Percentiles rank a stretch among this genome's conserved stretches.
Conservation (phyloP, 441 rosid genomes). For the Gossypium aridum region DNA sequence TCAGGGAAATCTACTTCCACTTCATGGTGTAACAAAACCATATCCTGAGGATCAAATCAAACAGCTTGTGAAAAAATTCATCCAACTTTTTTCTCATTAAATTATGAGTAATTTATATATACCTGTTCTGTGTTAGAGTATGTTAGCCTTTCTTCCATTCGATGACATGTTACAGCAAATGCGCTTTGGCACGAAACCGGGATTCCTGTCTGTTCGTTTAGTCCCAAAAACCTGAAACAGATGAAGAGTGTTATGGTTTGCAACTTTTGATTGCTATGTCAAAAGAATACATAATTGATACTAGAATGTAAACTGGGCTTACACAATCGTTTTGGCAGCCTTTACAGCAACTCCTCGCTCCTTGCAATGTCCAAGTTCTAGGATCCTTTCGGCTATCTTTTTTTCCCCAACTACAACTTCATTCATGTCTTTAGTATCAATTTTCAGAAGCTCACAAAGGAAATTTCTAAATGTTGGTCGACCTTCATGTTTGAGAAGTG, state of each 20-base stretch:
- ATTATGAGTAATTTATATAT: neutral
- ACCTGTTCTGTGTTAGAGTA: slow-evolving; percentile 80
- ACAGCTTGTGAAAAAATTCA: neutral
- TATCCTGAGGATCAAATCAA: slow-evolving; percentile 49
- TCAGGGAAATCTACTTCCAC: slow-evolving; percentile 76
- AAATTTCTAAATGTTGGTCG: slow-evolving; percentile 49
- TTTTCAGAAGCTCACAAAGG: slow-evolving; percentile 45
- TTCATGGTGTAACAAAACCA: slow-evolving; percentile 92
- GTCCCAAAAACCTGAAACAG: slow-evolving; percentile 62
- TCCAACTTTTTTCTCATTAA: neutral
- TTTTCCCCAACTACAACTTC: slow-evolving; percentile 40
- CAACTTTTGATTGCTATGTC: neutral
- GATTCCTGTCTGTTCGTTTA: slow-evolving; percentile 51
- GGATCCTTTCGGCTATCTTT: slow-evolving; percentile 46
- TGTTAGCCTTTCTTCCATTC: slow-evolving; percentile 81
- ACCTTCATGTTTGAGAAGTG: slow-evolving; percentile 33
- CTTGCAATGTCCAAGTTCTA: slow-evolving; percentile 56
- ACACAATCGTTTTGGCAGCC: slow-evolving; percentile 74
- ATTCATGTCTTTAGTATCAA: slow-evolving; percentile 22
- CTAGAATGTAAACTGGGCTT: slow-evolving; percentile 17
- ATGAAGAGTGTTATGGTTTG: slow-evolving; percentile 6
- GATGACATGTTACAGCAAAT: slow-evolving; percentile 61
- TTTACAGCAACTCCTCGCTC: slow-evolving; percentile 47
- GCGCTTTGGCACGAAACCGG: slow-evolving; percentile 57
- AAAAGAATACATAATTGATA: neutral